Base-by-base conservation (phyloP, 345 rosid species). In the Pelargonium nanum region DNA sequence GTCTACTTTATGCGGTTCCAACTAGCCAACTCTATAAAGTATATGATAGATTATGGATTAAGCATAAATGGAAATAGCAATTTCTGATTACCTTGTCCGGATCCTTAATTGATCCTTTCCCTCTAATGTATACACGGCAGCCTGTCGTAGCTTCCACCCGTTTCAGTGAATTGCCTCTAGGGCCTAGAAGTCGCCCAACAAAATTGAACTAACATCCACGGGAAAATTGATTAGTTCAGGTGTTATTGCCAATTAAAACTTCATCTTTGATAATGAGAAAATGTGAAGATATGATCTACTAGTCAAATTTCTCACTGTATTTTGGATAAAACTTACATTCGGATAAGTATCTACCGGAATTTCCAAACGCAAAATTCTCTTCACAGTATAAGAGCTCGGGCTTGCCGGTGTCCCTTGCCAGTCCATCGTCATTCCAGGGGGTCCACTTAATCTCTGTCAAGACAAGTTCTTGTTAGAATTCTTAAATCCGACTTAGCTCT, bases 331-430 rank as follows among this genome's bases (percentile, higher is more conserved):
- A 57, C 78, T 70, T 79, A 84, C 95, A 69, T 77, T 87, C 32
- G 90, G 95, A 73, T 77, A 87, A 68, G 88, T 85, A 71, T 89
- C 96, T 61, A 85, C 97, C 16, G 99, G 99, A 83, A 93, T 91
- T 78, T 93, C 99, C 84, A 93, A 80, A 57, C 97, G 96, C 84
- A 93, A 70, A 69, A 89, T 85, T 76, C 97, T 89, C 82, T 89
- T 89, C 69, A 93, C 86, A 10, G 96, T 83, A 74, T 73, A 93
- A 24, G 97, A 78, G 66, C 96, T 87, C 61, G 97, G 97, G 70
- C 99, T 93, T 58, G 99, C 85, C 62, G 95, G 92, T 15, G 87
- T 92, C 62, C 96, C 84, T 82, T 93, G 97, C 99, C 99, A 93
- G 70, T 93, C 99, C 97, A 93, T 93, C 23, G 92, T 83, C 97